Base-by-base conservation (phyloP, 176 grass and related monocot species). In the Oryza longistaminata region DNA sequence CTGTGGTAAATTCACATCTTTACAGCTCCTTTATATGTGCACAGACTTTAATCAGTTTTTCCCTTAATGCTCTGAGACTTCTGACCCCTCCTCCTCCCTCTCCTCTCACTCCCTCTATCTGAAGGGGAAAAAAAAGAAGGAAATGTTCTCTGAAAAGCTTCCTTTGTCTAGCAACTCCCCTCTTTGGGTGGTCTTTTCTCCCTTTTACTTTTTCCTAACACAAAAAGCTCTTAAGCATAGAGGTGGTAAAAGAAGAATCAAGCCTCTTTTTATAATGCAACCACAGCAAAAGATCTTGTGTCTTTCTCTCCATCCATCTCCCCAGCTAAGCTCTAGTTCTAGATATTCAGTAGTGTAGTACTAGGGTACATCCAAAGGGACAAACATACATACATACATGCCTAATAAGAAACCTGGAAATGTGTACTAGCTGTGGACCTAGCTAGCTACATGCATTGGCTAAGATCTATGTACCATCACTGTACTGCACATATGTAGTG, bases 141-240 rank as follows among this genome's bases (percentile, higher is more conserved):
- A 91, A 90, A 83, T 92, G 90, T 94, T 92, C 85, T 85, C 92
- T 94, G 92, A 89, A 94, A 94, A 94, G 92, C 87, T 83, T 90
- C 89, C 85, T 90, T 94, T 94, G 91, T 93, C 91, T 85, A 88
- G 85, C 88, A 74, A 79, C 73, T 90, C 67, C 81, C 85, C 87
- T 90, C 85, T 93, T 93, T 93, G 88, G 91, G 89, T 79, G 85
- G 85, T 83, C 89, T 92, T 89, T 89, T 76, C 73, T 21, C 69
- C 64, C 92, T 90, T 94, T 90, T 85, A 74, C 92, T 71, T 89
- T 94, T 70, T 88, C 81, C 87, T 82, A 90, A 89, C 83, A 91
- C 74, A 7, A 76, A 90, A 92, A 73, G 70, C 70, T 34, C 81
- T 87, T 66, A 64, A 52, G 64, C 85, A 70, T 84, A 64, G 85